Conservation (phyloP, 106 monocot species). For the Acorus gramineus region DNA sequence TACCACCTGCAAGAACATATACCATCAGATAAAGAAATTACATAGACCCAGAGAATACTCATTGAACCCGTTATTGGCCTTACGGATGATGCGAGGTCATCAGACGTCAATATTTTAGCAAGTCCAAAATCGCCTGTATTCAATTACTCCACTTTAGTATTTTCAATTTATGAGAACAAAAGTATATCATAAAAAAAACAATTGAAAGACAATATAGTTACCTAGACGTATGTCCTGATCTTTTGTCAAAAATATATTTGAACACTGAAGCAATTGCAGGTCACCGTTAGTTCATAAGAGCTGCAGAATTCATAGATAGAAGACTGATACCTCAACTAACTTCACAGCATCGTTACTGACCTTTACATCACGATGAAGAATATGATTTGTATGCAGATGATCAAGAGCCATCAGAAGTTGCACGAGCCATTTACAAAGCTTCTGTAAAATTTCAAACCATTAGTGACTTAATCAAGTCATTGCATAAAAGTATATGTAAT, state of each 20-base stretch:
- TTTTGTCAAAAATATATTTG: constrained; percentile 88
- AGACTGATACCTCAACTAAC: not conserved
- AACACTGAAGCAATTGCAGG: constrained; percentile 55
- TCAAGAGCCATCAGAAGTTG: constrained; percentile 98
- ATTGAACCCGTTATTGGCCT: constrained; percentile 10
- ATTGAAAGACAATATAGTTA: constrained; percentile 16
- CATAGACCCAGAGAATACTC: not conserved
- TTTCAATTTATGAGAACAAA: not conserved
- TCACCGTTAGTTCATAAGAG: constrained; percentile 1
- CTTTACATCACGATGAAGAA: constrained; percentile 99
- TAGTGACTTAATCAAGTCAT: too few species aligned
- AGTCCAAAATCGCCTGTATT: constrained; percentile 91
- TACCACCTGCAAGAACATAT: constrained; percentile 49
- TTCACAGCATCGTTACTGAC: constrained; percentile 21
- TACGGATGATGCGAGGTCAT: constrained; percentile 95
- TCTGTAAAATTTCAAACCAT: constrained; percentile 31
- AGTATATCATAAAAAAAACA: not conserved
- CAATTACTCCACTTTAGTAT: too few species aligned
- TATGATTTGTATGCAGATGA: constrained; percentile 86
- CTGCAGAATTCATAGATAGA: not conserved
- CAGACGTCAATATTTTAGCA: constrained; percentile 91
- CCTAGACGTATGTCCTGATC: constrained; percentile 84
- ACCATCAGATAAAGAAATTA: not conserved
- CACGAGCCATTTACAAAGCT: constrained; percentile 96
- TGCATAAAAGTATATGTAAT: too few species aligned